Conservation (phyloP, 2,329 filamentous ascomycete genomes). For the Fusarium euwallaceae region DNA sequence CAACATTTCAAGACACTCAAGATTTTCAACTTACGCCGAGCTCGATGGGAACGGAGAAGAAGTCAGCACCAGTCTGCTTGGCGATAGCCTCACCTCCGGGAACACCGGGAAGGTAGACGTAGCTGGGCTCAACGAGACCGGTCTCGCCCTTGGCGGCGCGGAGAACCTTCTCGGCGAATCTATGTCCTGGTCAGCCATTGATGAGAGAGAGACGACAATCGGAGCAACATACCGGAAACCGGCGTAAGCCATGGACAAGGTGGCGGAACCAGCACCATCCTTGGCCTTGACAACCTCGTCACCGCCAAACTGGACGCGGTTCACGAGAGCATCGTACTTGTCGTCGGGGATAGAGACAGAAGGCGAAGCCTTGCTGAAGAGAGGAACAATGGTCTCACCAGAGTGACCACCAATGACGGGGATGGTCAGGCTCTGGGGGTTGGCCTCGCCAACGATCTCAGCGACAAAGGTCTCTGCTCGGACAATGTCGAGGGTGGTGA, state of each 20-base stretch:
- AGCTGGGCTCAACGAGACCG: slow-evolving; percentile 94
- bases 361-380: slow-evolving; percentile 93
- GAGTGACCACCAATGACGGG: slow-evolving; percentile 98
- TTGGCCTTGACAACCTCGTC: slow-evolving; percentile 97
- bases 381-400: slow-evolving; percentile 96
- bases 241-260: slow-evolving; percentile 94
- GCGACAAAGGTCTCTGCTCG: slow-evolving; percentile 97
- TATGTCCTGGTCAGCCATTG: slow-evolving; percentile 51
- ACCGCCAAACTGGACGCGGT: slow-evolving; percentile 98
- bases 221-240: slow-evolving; percentile 78
- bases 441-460: slow-evolving; percentile 83
- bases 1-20: slow-evolving; percentile 14
- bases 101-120: slow-evolving; percentile 93
- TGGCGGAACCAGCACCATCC: slow-evolving; percentile 90
- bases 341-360: slow-evolving; percentile 84
- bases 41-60: slow-evolving; percentile 96
- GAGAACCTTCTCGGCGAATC: slow-evolving; percentile 95
- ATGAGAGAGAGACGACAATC: background rate
- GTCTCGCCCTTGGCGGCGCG: slow-evolving; percentile 90
- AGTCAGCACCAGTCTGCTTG: slow-evolving; percentile 87
- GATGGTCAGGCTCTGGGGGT: slow-evolving; percentile 85
- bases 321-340: slow-evolving; percentile 90
- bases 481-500: slow-evolving; percentile 98
- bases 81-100: slow-evolving; percentile 87
- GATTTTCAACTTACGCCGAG: slow-evolving; percentile 80